Percentiles rank a stretch among this genome's conserved stretches.
These are phyloP conservation scores for Eutrema salsugineum DNA, from an alignment of 441 rosid genomes.

Conservation along the genomic window DNA sequence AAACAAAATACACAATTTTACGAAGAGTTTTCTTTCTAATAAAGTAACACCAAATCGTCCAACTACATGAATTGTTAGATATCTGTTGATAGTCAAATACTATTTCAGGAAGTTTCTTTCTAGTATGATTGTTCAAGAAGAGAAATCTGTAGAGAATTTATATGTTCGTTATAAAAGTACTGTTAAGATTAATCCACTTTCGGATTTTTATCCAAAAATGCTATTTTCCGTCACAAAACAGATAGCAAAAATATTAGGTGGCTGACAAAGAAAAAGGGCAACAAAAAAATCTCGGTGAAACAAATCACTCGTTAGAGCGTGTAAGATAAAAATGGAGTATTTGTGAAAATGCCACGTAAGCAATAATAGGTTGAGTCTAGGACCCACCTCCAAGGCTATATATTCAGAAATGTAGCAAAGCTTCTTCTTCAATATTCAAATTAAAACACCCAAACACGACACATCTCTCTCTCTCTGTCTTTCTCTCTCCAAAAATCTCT, in stretches of 20 bases:
- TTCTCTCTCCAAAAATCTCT: neutral
- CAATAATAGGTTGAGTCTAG: neutral
- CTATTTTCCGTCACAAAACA: neutral
- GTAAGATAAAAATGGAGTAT: slow-evolving; percentile 1
- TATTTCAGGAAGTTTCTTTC: neutral
- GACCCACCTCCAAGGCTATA: slow-evolving; percentile 5
- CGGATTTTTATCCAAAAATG: neutral
- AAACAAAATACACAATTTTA: neutral
- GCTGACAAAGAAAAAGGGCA: neutral
- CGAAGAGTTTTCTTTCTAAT: neutral
- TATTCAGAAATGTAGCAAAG: neutral
- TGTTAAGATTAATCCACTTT: neutral
- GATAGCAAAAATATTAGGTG: neutral
- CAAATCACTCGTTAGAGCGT: slow-evolving; percentile 4
- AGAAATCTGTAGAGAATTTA: neutral
- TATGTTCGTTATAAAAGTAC: neutral
- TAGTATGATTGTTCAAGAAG: neutral
- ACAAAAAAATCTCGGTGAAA: neutral
- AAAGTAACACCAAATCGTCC: too few relatives aligned
- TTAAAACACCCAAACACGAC: neutral
- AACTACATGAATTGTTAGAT: neutral
- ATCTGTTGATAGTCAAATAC: neutral
- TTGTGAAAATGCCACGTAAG: slow-evolving; percentile 14
- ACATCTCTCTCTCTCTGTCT: neutral
- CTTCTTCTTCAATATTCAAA: neutral